A percentile compares a stretch with the other conserved stretches of the same genome.
Conservation (phyloP, 371 early-diverging fungal genomes). For the Mortierella sp. region DNA sequence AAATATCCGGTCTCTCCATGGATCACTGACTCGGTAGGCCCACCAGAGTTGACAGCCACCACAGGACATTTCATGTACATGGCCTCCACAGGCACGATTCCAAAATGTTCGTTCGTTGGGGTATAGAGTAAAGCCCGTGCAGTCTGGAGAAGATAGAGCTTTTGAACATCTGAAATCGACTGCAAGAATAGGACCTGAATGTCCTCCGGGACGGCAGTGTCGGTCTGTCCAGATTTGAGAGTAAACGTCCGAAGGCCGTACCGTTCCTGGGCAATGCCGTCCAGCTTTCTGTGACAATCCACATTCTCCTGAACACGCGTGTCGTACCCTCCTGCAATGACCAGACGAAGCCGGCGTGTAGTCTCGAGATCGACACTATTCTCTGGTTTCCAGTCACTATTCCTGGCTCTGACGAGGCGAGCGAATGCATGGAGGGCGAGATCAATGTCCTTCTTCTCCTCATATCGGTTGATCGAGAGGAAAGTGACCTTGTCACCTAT, state of each 20-base stretch:
- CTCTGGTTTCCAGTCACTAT: neutral
- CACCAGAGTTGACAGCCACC: conserved; percentile 89
- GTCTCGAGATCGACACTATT: conserved; percentile 36
- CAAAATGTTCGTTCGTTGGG: conserved; percentile 95
- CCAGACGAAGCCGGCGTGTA: conserved; percentile 60
- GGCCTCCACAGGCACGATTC: conserved; percentile 96
- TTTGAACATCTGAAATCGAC: conserved; percentile 87
- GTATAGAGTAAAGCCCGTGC: conserved; percentile 87
- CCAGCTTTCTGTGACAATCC: conserved; percentile 81
- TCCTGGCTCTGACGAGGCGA: conserved; percentile 43
- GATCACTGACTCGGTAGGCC: conserved; percentile 83
- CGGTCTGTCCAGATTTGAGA: conserved; percentile 47
- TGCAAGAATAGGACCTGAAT: conserved; percentile 88
- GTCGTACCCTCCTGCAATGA: conserved; percentile 95
- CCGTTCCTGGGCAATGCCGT: conserved; percentile 61
- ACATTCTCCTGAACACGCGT: conserved; percentile 86
- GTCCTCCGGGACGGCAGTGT: conserved; percentile 52
- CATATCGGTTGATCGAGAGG: conserved; percentile 93
- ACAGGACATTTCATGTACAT: conserved; percentile 93
- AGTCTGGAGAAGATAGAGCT: conserved; percentile 74
- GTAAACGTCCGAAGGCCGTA: conserved; percentile 61
- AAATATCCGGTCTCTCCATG: conserved; percentile 85
- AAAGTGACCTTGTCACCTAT: conserved; percentile 61
- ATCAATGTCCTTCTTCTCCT: conserved; percentile 92
- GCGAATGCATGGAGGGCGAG: conserved; percentile 87